These are phyloP conservation scores for Paratinospora sagittata DNA, from an alignment of 164 flowering plant genomes.

Conservation along the genomic window DNA sequence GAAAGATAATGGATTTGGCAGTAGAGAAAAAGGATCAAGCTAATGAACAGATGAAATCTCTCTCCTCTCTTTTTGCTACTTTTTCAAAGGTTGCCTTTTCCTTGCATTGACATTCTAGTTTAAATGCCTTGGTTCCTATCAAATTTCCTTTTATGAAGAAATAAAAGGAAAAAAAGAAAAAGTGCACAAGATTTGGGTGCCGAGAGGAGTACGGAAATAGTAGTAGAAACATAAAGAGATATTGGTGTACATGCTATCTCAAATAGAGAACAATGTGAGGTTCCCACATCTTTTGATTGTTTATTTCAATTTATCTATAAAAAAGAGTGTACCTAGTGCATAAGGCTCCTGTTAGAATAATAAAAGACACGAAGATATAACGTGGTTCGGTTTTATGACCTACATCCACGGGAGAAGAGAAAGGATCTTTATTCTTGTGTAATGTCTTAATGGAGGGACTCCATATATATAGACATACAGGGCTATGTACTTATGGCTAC, in stretches of 20 bases:
- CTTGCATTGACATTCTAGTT: not conserved
- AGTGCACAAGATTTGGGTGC: not conserved
- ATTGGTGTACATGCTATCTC: not conserved
- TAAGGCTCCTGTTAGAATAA: no score
- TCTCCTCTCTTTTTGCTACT: constrained; percentile 11
- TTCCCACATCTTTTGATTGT: not conserved
- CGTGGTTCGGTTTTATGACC: no score
- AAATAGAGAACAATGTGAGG: not conserved
- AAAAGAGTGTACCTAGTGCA: no score
- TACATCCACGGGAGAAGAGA: no score
- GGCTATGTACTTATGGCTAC: no score
- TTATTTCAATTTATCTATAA: no score
- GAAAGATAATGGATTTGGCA: constrained; percentile 19
- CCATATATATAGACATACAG: no score
- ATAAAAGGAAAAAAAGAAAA: not conserved
- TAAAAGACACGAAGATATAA: no score
- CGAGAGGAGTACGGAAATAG: not conserved
- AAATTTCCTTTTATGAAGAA: not conserved
- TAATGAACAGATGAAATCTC: constrained; percentile 11
- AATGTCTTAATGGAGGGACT: no score
- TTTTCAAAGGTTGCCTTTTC: constrained; percentile 18
- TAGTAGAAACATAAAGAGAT: not conserved
- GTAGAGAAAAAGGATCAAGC: constrained; percentile 7
- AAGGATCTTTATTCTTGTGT: no score
- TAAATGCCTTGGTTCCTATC: not conserved